These are phyloP conservation scores for Vitrella brassicaformis DNA, from an alignment of 73 alveolate genomes.

Conservation along the genomic window DNA sequence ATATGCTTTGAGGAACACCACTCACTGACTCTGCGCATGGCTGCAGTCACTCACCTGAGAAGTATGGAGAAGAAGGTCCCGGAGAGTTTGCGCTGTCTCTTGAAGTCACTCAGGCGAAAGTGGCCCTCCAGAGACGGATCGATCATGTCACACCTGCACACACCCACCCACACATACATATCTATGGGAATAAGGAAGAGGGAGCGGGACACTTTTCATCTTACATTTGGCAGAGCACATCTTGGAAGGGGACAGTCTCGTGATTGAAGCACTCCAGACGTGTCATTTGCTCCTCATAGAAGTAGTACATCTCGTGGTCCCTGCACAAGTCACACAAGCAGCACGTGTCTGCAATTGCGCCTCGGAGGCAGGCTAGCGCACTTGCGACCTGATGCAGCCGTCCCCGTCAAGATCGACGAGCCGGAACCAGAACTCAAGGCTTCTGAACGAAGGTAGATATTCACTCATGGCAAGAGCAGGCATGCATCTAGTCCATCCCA, in stretches of 20 bases:
- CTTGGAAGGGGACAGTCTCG: slow-evolving; percentile 25
- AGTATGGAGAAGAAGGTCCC: slow-evolving; percentile 31
- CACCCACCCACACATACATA: not conserved
- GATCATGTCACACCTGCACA: slow-evolving; percentile 14
- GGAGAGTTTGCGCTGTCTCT: slow-evolving; percentile 24
- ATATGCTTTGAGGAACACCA: no score
- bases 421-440: slow-evolving; percentile 93
- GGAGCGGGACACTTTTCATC: not conserved
- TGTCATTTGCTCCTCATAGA: slow-evolving; percentile 33
- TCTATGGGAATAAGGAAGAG: not conserved
- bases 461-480: not conserved
- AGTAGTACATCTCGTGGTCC: slow-evolving; percentile 10
- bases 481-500: not conserved
- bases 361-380: no score
- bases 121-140: slow-evolving; percentile 2
- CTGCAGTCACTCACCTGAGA: no score
- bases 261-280: slow-evolving; percentile 36
- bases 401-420: slow-evolving; percentile 84
- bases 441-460: slow-evolving; percentile 20
- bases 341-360: no score
- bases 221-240: not conserved
- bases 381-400: not conserved
- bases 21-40: no score
- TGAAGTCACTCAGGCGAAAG: slow-evolving; percentile 36
- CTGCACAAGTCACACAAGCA: no score